Base-by-base conservation (phyloP, 257 asterid genomes). In the Voacanga thouarsii region DNA sequence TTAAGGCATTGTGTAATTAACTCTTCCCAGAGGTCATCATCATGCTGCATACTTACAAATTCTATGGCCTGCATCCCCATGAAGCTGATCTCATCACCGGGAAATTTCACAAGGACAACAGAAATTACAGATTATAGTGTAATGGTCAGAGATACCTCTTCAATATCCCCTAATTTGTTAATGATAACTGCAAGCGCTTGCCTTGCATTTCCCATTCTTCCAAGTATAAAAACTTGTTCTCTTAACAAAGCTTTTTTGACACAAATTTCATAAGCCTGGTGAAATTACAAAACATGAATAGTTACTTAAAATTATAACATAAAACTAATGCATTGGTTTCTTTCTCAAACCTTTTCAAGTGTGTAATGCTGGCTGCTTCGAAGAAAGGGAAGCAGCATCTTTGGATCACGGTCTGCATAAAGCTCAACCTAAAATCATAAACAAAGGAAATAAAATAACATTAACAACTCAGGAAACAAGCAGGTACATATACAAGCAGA, bases 1-100 rank as follows among this genome's bases (percentile, higher is more conserved):
- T 94, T 84, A 75, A 96, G 88, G 72, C 98, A 90, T 80, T 94
- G 98, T 80, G 86, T 90, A 70, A 96, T 94, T 61, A 96, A 86
- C 85, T 96, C 98, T 78, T 96, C 99, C 99, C 99, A 96, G 63
- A 96, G 98, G 72, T 94, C 99, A 84, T 96, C 99, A 81, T 96
- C 99, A 60, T 96, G 93, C 82, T 96, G 97, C 93, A 85, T 88
- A 68, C 94, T 91, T 51, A 92, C 99, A 84, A 94, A 96, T 87
- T 96, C 99, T 76, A 96, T 91, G 76, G 99, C 99, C 97, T 96
- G 91, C 80, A 81, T 53, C 63, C 75, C 82, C 83, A 87, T 53
- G n/a, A 77, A 78, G 77, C 78, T 59, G 24, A 37, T 77, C 82
- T 18, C 78, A 76, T 79, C 55, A 80, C 50, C 18, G 56, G 55